phyloP scores from a whole-genome alignment of 148 eudicot genomes.

The Chenopodium berlandieri region DNA sequence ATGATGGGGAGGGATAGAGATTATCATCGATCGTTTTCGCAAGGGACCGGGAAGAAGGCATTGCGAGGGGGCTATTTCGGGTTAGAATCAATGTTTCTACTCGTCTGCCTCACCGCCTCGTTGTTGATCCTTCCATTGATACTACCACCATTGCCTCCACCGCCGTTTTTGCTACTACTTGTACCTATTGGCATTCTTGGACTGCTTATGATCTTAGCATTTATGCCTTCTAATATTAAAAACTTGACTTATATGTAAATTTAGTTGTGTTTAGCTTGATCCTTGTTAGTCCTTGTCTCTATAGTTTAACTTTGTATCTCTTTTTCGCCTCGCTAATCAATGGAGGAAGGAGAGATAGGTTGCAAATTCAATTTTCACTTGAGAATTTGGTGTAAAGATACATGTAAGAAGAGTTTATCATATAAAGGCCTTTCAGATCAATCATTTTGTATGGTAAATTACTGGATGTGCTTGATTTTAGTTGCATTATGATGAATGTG shows the following conservation, averaged over 20 bases:
- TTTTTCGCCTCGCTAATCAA: not conserved
- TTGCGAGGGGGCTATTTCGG: conserved; percentile 48
- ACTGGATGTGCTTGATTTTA: not conserved
- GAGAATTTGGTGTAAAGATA: conserved; percentile 18
- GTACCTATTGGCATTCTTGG: conserved; percentile 70
- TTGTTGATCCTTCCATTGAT: conserved; percentile 69
- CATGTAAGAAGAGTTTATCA: not conserved
- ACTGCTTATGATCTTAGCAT: conserved; percentile 67
- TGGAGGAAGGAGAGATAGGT: not conserved
- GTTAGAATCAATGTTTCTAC: conserved; percentile 58
- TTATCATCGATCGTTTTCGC: conserved; percentile 9
- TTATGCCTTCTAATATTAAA: conserved; percentile 61
- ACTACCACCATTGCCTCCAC: conserved; percentile 90
- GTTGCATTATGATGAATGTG: not conserved
- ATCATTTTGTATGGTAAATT: not conserved
- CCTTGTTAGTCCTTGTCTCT: not conserved
- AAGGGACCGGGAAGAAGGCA: conserved; percentile 16
- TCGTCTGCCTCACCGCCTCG: conserved; percentile 61
- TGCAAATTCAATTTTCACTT: not conserved
- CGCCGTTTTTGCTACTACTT: conserved; percentile 74
- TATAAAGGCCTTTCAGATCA: not conserved
- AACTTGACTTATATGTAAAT: conserved; percentile 42
- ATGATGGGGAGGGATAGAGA: conserved; percentile 5
- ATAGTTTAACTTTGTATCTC: not conserved
- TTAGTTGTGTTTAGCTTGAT: conserved; percentile 23